Conservation (phyloP, 805 yeast genomes). For the Kodamaea nitidulidarum region DNA sequence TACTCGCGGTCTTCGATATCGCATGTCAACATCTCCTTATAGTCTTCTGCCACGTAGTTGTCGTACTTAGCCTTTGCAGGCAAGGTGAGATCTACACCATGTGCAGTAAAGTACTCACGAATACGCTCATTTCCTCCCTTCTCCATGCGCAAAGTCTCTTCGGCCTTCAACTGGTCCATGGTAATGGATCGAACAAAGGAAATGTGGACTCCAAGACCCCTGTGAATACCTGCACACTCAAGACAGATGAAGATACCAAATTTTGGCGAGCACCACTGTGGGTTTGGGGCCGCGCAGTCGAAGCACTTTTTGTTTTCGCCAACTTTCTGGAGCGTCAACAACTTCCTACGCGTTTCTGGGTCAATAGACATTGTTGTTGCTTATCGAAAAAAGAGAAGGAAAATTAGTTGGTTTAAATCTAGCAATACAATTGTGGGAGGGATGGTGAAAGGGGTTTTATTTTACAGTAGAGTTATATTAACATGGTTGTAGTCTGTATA, state of each 20-base stretch:
- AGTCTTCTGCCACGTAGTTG: conserved; percentile 91
- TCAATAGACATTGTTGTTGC: conserved; percentile 63
- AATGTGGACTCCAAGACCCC: conserved; percentile 94
- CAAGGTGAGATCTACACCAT: conserved; percentile 64
- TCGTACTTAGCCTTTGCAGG: conserved; percentile 77
- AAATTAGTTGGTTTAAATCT: too few relatives aligned
- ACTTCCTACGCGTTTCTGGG: conserved; percentile 84
- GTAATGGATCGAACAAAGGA: conserved; percentile 95
- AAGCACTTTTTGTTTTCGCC: conserved; percentile 86
- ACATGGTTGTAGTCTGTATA: too few relatives aligned
- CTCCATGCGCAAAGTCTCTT: conserved; percentile 88
- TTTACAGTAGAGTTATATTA: too few relatives aligned
- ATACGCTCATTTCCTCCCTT: conserved; percentile 86
- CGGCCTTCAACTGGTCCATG: conserved; percentile 97
- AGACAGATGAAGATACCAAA: conserved; percentile 95
- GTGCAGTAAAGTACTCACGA: conserved; percentile 57
- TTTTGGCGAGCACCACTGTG: conserved; percentile 99
- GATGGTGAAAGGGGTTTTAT: too few relatives aligned
- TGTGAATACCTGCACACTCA: conserved; percentile 96
- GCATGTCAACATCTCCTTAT: conserved; percentile 75
- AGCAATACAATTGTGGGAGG: too few relatives aligned
- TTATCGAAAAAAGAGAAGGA: conserved; percentile 1
- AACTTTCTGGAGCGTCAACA: conserved; percentile 68
- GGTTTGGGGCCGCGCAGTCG: conserved; percentile 93
- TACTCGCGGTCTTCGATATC: conserved; percentile 70